A percentile compares a stretch with the other conserved stretches of the same genome.
These are phyloP conservation scores for Heracleum sosnowskyi DNA, from an alignment of 129 eudicot species.

Conservation along the genomic window DNA sequence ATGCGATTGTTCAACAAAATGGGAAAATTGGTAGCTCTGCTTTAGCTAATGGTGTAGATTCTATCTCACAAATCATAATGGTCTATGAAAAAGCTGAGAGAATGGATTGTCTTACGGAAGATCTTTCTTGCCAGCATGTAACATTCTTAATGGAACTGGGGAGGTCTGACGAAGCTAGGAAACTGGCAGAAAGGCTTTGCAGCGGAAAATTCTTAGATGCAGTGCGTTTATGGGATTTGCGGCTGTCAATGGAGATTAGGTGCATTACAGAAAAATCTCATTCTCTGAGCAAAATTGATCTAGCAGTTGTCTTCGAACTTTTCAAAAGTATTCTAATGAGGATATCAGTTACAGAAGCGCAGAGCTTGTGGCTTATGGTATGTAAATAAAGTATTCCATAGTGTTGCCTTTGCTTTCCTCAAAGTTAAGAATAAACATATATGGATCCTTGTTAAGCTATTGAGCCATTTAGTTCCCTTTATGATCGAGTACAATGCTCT, in stretches of 20 bases:
- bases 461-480: neutral
- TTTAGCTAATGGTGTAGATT: constrained; percentile 25
- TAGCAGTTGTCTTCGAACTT: constrained; percentile 37
- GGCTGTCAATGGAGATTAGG: constrained; percentile 51
- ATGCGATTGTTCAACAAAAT: constrained; percentile 25
- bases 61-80: constrained; percentile 42
- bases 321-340: constrained; percentile 40
- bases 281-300: constrained; percentile 41
- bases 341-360: constrained; percentile 45
- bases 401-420: neutral
- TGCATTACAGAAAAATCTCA: constrained; percentile 15
- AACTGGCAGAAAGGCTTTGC: constrained; percentile 49
- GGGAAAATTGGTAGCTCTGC: constrained; percentile 13
- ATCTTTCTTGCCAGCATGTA: constrained; percentile 71
- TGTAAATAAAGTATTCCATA: constrained; percentile 7
- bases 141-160: constrained; percentile 48
- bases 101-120: constrained; percentile 53
- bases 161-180: constrained; percentile 58
- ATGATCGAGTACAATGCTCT: neutral
- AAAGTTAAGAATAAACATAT: neutral
- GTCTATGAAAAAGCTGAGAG: constrained; percentile 68
- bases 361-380: constrained; percentile 84
- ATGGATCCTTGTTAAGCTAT: neutral
- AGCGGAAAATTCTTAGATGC: constrained; percentile 40
- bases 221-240: constrained; percentile 51